Base-by-base conservation (phyloP, 2,329 filamentous ascomycete genomes). In the Plectosphaerella cucumerina region DNA sequence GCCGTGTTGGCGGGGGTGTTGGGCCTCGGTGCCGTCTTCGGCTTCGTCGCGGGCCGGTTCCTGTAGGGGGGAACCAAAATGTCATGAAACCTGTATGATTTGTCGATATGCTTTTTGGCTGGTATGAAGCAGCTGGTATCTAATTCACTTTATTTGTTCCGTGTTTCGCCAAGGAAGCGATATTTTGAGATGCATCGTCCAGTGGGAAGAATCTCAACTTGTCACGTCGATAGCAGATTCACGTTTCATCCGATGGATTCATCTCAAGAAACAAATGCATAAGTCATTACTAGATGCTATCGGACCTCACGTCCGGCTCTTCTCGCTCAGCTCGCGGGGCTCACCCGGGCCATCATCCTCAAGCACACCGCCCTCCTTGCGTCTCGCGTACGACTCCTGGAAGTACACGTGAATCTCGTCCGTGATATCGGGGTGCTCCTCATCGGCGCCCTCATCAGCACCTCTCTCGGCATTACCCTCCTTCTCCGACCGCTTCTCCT, bases 321-420 rank as follows among this genome's bases (percentile, higher is more conserved):
- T 54, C 48, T 53, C 53, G 26, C 46, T 41, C 41, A 53, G 12
- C 22, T 53, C 34, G n/a, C 47, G 14, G 21, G 34, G 18, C 31
- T 44, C 37, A 23, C 22, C 26, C 18, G 48, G 51, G 37, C 22
- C 50, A n/a, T 51, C 42, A 11, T 21, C 39, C 44, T 49, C 39
- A 11, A 55, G 42, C 47, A 48, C 37, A 34, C 53, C 49, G 3
- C 26, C 21, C 34, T 51, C 48, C 53, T 53, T 58, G 37, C 53
- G 48, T 37, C 39, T 52, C 20, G 46, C 39, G 6, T 52, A 55
- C 18, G 49, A 51, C 23, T 45, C 52, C 61, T 71, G 69, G 65
- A 83, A 83, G 65, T 81, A 83, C 39, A 72, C 67, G 59, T 79
- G 74, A 34, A 81, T 80, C 60, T 79, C 74, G 17, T 72, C 68